Conservation (phyloP, 2,329 filamentous ascomycete genomes). For the Hypoxylon sp. region DNA sequence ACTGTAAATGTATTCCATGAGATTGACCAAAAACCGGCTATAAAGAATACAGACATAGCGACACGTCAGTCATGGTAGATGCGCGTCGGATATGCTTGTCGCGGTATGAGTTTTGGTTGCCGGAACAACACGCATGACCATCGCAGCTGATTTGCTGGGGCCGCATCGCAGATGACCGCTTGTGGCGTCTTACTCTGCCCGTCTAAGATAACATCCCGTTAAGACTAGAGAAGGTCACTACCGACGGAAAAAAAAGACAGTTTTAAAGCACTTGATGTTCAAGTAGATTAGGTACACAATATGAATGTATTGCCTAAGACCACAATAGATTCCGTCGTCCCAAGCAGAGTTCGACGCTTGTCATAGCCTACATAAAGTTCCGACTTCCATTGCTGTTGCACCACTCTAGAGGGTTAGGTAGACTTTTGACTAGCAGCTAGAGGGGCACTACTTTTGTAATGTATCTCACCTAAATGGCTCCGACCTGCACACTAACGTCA, state of each 20-base stretch:
- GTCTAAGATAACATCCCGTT: constrained; percentile 10
- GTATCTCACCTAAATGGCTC: not conserved
- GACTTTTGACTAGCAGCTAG: not conserved
- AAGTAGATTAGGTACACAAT: too few relatives aligned
- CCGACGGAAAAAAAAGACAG: constrained; percentile 1
- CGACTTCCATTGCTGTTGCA: not conserved
- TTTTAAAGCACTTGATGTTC: too few relatives aligned
- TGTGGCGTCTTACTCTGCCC: constrained; percentile 13
- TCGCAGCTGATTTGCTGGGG: constrained; percentile 41
- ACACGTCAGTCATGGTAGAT: constrained; percentile 22
- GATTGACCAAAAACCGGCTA: not conserved
- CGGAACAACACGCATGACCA: constrained; percentile 44
- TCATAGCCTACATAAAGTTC: not conserved
- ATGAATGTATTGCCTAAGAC: constrained; percentile 1
- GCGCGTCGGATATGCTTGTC: not conserved
- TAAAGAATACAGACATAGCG: constrained; percentile 13
- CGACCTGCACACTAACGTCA: constrained; percentile 7
- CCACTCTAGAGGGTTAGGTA: not conserved
- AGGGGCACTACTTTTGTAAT: not conserved
- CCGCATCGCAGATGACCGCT: constrained; percentile 35
- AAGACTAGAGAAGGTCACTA: constrained; percentile 6
- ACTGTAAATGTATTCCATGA: too few relatives aligned
- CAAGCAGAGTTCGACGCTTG: not conserved
- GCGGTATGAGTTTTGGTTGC: constrained; percentile 33
- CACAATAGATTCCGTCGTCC: constrained; percentile 6